Percentiles rank a stretch among this genome's conserved stretches.
Conservation (phyloP, 2,329 filamentous ascomycete genomes). For the Nemania sp. region DNA sequence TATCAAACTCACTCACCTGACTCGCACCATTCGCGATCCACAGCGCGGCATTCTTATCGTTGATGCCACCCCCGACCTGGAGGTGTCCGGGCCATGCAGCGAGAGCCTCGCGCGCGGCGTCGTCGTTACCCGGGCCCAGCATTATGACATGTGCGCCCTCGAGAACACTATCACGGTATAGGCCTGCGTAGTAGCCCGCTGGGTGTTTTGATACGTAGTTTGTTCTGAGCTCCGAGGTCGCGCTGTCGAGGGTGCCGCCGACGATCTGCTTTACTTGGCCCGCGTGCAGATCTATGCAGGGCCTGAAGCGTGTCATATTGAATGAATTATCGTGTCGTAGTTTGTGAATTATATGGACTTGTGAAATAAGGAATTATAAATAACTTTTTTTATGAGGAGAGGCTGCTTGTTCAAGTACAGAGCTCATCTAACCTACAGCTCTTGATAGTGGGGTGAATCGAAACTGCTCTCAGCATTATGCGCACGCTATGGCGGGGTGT, state of each 20-base stretch:
- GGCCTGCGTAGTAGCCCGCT: constrained; percentile 74
- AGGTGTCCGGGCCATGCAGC: constrained; percentile 76
- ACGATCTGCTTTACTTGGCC: constrained; percentile 99
- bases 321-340: neutral
- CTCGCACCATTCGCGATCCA: constrained; percentile 90
- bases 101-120: constrained; percentile 77
- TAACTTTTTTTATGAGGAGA: too few species aligned
- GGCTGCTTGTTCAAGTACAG: neutral
- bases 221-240: constrained; percentile 72
- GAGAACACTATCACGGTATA: constrained; percentile 77
- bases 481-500: constrained; percentile 33
- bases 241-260: constrained; percentile 81
- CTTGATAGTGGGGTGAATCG: constrained; percentile 21
- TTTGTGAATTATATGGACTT: neutral
- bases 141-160: constrained; percentile 92
- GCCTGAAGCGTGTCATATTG: constrained; percentile 88
- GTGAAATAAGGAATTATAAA: neutral
- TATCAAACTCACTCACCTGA: constrained; percentile 62
- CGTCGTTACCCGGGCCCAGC: constrained; percentile 86
- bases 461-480: constrained; percentile 1
- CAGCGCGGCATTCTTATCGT: constrained; percentile 75
- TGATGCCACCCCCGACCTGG: constrained; percentile 95
- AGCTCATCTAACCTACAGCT: neutral
- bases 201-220: constrained; percentile 90
- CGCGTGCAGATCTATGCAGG: constrained; percentile 97